phyloP scores from a whole-genome alignment of 192 early-diverging fungal genomes.

The Coemansia sp. region DNA sequence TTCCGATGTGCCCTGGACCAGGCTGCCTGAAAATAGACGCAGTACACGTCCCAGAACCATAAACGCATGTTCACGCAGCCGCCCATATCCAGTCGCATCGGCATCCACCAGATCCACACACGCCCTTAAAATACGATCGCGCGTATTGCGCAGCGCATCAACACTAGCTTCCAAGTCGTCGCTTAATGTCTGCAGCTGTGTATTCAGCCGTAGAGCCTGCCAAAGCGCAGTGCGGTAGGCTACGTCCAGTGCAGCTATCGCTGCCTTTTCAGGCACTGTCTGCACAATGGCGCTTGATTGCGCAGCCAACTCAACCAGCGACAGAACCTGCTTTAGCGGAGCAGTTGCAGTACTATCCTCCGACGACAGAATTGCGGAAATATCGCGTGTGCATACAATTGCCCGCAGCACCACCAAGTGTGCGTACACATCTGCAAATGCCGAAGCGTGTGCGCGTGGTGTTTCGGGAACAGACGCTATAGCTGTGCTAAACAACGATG shows the following conservation, averaged over 20 bases:
- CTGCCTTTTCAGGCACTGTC: conserved; percentile 25
- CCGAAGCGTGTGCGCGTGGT: conserved; percentile 3
- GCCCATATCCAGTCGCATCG: neutral
- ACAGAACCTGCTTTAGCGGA: conserved; percentile 13
- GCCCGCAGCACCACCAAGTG: conserved; percentile 27
- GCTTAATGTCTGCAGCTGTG: conserved; percentile 4
- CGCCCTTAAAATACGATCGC: conserved; percentile 15
- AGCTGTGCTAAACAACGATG: conserved; percentile 13
- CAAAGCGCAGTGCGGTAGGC: conserved; percentile 40
- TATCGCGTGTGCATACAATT: conserved; percentile 19
- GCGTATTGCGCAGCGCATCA: conserved; percentile 11
- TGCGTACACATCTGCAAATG: conserved; percentile 23
- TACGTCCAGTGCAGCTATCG: conserved; percentile 26
- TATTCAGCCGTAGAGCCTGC: conserved; percentile 26
- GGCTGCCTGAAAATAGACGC: conserved; percentile 30
- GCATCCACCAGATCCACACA: conserved; percentile 27
- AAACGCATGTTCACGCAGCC: conserved; percentile 41
- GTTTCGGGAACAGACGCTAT: conserved; percentile 24
- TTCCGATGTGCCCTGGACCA: conserved; percentile 8
- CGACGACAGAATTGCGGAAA: conserved; percentile 11
- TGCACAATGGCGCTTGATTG: conserved; percentile 7
- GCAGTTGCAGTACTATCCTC: conserved; percentile 1
- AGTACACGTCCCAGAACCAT: conserved; percentile 26
- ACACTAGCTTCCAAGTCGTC: conserved; percentile 5
- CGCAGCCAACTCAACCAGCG: conserved; percentile 17